Conservation (phyloP, 2,329 filamentous ascomycete species). For the Fusarium compactum region DNA sequence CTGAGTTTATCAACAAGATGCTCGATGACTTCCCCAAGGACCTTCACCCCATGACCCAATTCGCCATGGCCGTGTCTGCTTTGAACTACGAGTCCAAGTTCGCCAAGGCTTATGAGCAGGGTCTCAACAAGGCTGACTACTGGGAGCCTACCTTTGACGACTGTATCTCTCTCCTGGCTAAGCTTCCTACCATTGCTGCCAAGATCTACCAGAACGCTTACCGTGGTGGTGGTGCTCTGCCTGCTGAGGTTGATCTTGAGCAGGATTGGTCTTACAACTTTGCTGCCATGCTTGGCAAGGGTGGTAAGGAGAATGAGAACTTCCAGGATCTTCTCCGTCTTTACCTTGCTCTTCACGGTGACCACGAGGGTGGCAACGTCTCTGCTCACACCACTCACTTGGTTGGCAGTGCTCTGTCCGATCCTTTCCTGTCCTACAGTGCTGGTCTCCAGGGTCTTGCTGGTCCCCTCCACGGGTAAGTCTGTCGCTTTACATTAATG, state of each 20-base stretch:
- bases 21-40: constrained; percentile 89
- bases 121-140: constrained; percentile 95
- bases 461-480: constrained; percentile 76
- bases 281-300: constrained; percentile 93
- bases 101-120: constrained; percentile 90
- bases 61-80: constrained; percentile 94
- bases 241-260: constrained; percentile 79
- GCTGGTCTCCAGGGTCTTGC: constrained; percentile 95
- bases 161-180: constrained; percentile 90
- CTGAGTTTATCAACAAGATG: constrained; percentile 86
- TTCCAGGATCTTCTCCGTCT: constrained; percentile 96
- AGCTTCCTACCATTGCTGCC: constrained; percentile 95
- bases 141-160: constrained; percentile 99
- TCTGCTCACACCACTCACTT: constrained; percentile 95
- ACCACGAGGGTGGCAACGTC: constrained; percentile 98
- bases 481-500: not conserved
- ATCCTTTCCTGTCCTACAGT: constrained; percentile 95
- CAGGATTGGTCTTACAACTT: constrained; percentile 99
- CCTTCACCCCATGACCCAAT: constrained; percentile 98
- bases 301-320: constrained; percentile 86
- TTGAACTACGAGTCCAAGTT: constrained; percentile 95
- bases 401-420: constrained; percentile 92
- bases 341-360: constrained; percentile 95
- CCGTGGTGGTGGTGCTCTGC: constrained; percentile 78
- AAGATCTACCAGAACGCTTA: constrained; percentile 97